Percentiles rank a stretch among this genome's conserved stretches.
Conservation (phyloP, 1,139 yeast species). For the Protomyces pachydermus region DNA sequence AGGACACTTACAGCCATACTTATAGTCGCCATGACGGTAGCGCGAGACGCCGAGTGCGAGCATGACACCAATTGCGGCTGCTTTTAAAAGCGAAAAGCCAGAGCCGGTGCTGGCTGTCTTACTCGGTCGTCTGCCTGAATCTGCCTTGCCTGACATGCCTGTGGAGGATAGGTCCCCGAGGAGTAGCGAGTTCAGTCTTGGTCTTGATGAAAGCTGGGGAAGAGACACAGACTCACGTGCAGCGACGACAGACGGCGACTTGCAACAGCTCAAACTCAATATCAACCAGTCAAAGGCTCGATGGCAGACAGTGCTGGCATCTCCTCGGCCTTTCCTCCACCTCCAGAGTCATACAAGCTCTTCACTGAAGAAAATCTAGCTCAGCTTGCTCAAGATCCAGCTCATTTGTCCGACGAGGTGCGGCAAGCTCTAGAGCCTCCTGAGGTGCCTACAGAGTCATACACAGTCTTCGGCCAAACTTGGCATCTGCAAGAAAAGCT, state of each 20-base stretch:
- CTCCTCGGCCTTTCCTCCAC: constrained; percentile 76
- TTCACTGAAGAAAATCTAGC: constrained; percentile 57
- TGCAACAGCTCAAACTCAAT: too few relatives aligned
- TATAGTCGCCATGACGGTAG: not conserved
- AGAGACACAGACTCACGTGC: not conserved
- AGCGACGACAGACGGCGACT: too few relatives aligned
- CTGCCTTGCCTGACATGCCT: not conserved
- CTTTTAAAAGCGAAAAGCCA: not conserved
- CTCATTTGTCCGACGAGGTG: constrained; percentile 34
- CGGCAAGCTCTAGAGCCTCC: constrained; percentile 63
- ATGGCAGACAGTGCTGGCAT: constrained; percentile 37
- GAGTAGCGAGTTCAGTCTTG: too few relatives aligned
- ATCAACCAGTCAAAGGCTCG: not conserved
- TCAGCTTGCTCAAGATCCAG: constrained; percentile 24
- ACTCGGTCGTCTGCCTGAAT: not conserved
- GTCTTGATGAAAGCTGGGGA: not conserved
- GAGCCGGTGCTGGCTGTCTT: not conserved
- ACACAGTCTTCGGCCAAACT: constrained; percentile 72
- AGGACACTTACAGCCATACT: not conserved
- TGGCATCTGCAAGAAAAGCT: constrained; percentile 51
- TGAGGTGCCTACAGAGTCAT: constrained; percentile 51
- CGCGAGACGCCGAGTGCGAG: not conserved
- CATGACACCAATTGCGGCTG: not conserved
- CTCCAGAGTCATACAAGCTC: constrained; percentile 67
- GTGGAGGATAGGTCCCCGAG: too few relatives aligned